Conservation (phyloP, 2,329 filamentous ascomycete species). For the Aspergillus sojae region DNA sequence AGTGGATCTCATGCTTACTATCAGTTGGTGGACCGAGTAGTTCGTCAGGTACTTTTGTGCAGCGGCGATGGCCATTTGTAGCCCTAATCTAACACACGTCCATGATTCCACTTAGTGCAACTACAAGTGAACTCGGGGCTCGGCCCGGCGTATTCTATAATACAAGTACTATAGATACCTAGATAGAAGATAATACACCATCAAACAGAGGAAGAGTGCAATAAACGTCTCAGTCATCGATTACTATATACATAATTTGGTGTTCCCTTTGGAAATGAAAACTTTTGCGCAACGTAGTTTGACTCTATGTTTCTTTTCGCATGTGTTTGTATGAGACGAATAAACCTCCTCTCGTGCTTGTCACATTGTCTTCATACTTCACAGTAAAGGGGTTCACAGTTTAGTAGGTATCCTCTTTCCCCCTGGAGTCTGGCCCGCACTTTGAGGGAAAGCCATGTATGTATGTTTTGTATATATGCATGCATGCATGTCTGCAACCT, state of each 20-base stretch:
- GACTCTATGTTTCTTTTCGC: background rate
- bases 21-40: background rate
- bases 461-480: background rate
- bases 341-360: background rate
- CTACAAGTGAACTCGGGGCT: no score
- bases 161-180: background rate
- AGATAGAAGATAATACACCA: background rate
- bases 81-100: background rate
- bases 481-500: constrained; percentile 4
- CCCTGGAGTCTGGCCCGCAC: background rate
- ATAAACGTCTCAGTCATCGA: constrained; percentile 8
- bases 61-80: background rate
- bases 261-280: background rate
- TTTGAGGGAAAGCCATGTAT: constrained; percentile 1
- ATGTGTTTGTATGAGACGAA: background rate
- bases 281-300: background rate
- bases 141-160: background rate
- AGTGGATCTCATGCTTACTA: background rate
- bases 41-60: background rate
- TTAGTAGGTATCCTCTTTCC: no score
- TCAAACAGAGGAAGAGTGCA: background rate
- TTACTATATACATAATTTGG: constrained; percentile 13
- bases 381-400: background rate
- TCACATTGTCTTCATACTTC: background rate
- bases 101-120: background rate